Evolutionary conservation across 805 yeast species (phyloP).

Genomic region (Candida tammaniensis): DNA sequence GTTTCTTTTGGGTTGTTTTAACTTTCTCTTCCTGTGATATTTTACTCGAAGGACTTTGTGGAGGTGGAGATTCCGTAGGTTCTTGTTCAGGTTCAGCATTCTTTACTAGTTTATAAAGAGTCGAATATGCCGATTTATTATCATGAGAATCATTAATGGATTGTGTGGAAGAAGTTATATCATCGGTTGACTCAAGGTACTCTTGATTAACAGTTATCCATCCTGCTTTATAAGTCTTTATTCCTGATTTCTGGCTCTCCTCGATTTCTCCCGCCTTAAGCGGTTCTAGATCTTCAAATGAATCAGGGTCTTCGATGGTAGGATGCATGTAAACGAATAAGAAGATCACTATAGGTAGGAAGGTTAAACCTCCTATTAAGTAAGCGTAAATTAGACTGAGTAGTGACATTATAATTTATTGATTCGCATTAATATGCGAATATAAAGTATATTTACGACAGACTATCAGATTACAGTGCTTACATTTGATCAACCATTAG

Average conservation of each 20-base stretch:
- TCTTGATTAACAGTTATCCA: conserved; percentile 86
- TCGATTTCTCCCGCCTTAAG: conserved; percentile 61
- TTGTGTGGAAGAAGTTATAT: conserved; percentile 48
- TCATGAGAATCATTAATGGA: conserved; percentile 39
- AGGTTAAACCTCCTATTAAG: conserved; percentile 77
- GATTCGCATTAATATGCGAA: no score
- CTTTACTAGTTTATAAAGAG: conserved; percentile 57
- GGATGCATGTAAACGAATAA: no score
- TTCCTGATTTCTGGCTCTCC: conserved; percentile 58
- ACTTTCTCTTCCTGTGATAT: conserved; percentile 13
- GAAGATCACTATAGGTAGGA: conserved; percentile 65
- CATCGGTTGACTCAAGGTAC: conserved; percentile 45
- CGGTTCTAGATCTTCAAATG: conserved; percentile 13
- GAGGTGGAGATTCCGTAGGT: neutral
- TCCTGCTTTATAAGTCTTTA: conserved; percentile 63
- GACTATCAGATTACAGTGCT: no score
- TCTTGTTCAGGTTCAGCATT: conserved; percentile 16
- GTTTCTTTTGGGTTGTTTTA: conserved; percentile 42
- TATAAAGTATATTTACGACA: no score
- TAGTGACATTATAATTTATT: conserved; percentile 12
- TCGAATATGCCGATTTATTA: conserved; percentile 55
- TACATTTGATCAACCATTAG: no score
- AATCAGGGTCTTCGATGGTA: no score
- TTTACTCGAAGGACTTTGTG: conserved; percentile 6
- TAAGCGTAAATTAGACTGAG: conserved; percentile 46